Conservation (phyloP, 2,329 filamentous ascomycete species). For the Dactylellina sp. region DNA sequence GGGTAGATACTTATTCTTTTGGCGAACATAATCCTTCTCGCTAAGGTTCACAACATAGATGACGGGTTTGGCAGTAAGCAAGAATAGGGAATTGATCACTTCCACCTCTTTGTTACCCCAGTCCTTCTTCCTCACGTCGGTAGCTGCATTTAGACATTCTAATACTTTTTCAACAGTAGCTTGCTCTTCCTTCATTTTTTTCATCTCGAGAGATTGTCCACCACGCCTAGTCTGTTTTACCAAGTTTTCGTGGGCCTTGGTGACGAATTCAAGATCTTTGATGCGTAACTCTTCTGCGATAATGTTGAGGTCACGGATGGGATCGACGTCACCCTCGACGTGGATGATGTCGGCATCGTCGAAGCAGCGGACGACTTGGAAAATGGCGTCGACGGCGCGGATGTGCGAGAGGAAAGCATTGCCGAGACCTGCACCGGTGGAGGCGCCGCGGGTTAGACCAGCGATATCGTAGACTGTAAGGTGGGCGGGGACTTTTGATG, state of each 20-base stretch:
- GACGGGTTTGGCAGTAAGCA: constrained; percentile 95
- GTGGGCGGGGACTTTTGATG: constrained; percentile 95
- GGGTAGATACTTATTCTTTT: constrained; percentile 99
- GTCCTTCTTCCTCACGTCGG: constrained; percentile 85
- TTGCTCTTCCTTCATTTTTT: constrained; percentile 95
- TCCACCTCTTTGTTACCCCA: constrained; percentile 98
- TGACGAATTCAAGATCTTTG: constrained; percentile 98
- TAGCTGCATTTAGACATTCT: constrained; percentile 80
- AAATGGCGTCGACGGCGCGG: constrained; percentile 96
- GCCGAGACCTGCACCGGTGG: constrained; percentile 95
- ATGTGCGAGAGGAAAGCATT: constrained; percentile 99
- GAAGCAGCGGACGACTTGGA: constrained; percentile 96
- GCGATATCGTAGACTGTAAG: constrained; percentile 99
- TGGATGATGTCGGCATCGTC: constrained; percentile 99
- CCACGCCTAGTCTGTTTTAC: constrained; percentile 95
- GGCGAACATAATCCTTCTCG: constrained; percentile 95
- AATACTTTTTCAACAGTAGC: constrained; percentile 92
- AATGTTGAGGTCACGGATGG: constrained; percentile 91
- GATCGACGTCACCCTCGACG: constrained; percentile 98
- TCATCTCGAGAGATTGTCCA: constrained; percentile 95
- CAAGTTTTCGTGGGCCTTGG: constrained; percentile 91
- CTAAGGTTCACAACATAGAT: constrained; percentile 97
- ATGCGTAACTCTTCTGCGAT: constrained; percentile 95
- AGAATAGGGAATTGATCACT: constrained; percentile 94
- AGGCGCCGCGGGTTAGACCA: constrained; percentile 93